Percentiles rank a stretch among this genome's conserved stretches.
phyloP scores from a whole-genome alignment of 2,329 filamentous ascomycete genomes.

The Nemania sp. region DNA sequence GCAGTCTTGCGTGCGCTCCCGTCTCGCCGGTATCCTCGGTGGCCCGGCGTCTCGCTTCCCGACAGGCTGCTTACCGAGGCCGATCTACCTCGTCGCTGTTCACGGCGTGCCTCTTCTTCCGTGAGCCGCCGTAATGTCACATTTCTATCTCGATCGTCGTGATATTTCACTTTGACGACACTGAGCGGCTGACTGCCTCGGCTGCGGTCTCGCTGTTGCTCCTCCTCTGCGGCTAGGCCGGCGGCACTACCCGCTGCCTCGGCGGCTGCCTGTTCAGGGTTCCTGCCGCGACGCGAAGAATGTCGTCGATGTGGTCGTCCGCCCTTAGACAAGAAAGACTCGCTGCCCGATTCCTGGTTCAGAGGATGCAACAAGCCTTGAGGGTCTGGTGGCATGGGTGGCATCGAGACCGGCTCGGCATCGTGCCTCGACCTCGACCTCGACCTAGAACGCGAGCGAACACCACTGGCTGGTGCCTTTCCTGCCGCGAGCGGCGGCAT shows the following conservation, averaged over 20 bases:
- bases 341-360: conserved; percentile 49
- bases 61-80: conserved; percentile 62
- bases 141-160: conserved; percentile 63
- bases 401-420: conserved; percentile 49
- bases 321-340: conserved; percentile 49
- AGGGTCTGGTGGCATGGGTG: conserved; percentile 58
- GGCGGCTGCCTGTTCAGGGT: conserved; percentile 52
- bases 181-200: conserved; percentile 56
- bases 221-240: conserved; percentile 54
- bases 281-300: conserved; percentile 53
- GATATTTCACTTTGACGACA: conserved; percentile 64
- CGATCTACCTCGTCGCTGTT: conserved; percentile 47
- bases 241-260: conserved; percentile 54
- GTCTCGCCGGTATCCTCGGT: conserved; percentile 58
- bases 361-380: conserved; percentile 48
- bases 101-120: conserved; percentile 59
- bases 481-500: conserved; percentile 46
- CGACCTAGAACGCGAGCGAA: conserved; percentile 37
- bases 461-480: conserved; percentile 22
- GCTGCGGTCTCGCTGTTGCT: conserved; percentile 46
- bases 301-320: conserved; percentile 48
- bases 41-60: conserved; percentile 57
- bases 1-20: conserved; percentile 51
- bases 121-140: conserved; percentile 66
- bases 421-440: conserved; percentile 49